Evolutionary conservation across 305 asterid genomes (phyloP), one percentile per base, ranked within the genome.

Genomic region (Fraxinus velutina): DNA sequence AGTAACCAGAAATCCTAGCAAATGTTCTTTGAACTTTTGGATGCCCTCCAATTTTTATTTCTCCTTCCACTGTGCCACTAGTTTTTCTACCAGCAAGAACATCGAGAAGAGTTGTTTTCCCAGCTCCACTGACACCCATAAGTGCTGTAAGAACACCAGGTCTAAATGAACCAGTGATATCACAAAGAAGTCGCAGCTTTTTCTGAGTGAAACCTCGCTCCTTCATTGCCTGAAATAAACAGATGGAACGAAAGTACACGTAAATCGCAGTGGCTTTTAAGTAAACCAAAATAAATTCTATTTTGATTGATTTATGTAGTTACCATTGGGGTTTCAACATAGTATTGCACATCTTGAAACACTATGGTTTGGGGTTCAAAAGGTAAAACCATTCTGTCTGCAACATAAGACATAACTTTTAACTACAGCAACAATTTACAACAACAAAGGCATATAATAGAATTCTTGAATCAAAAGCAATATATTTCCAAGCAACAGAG

Each of bases 101-200:
- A 71, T 93, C 97, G 15, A 93, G 93, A 47, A 93, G 96, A 71
- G 97, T 92, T 7, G 97, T 92, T 86, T 93, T 93, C 27, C 97
- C 97, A 33, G 97, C 96, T 52, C 97, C 97, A 87, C 94, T 93
- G 50, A 92, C 93, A 22, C 96, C 97, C 97, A 92, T 91, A 52
- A 92, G 92, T 73, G 97, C 95, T 4, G 95, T 89, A 78, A 92
- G 95, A 78, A 92, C 82, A 76, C 97, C 96, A 9, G 97, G 96
- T 77, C 89, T 89, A 76, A 91, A 89, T 75, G 96, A 85, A 55
- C 93, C 97, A 0, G 92, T 90, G 64, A 93, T 86, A 57, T 93
- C 92, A 55, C 78, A 24, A 44, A 92, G 91, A 80, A 92, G 92
- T 79, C 85, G 92, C 33, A 91, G 91, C 83, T 80, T 89, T 79